Evolutionary conservation across 1,284 basidiomycete species (phyloP).

Genomic region (Moesziomyces parantarcticus): DNA sequence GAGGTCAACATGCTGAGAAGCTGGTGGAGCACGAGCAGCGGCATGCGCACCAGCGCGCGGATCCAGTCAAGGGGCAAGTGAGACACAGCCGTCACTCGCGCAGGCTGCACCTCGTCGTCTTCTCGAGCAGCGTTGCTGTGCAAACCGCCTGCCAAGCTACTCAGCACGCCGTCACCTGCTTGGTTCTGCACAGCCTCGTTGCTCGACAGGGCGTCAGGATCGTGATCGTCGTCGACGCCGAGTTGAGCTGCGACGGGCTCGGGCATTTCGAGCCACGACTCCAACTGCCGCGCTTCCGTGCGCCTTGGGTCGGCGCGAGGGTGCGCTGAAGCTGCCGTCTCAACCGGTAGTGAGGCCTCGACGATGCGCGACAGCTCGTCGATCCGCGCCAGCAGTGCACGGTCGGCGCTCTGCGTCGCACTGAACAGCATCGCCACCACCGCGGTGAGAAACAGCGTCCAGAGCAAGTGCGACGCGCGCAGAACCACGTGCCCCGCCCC

Average conservation of each 20-base stretch:
- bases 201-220: no score
- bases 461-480: slow-evolving; percentile 25
- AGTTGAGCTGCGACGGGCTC: no score
- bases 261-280: no score
- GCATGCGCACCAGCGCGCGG: slow-evolving; percentile 9
- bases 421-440: slow-evolving; percentile 33
- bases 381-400: slow-evolving; percentile 10
- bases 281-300: no score
- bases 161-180: no score
- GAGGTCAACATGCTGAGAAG: slow-evolving; percentile 7
- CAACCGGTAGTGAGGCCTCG: slow-evolving; percentile 3
- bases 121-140: not conserved
- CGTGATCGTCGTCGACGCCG: no score
- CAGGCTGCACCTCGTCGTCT: not conserved
- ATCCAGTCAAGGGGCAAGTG: slow-evolving; percentile 14
- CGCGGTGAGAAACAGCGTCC: slow-evolving; percentile 32
- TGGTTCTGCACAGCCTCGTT: no score
- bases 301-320: no score
- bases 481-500: slow-evolving; percentile 6
- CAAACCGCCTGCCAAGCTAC: no score
- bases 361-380: slow-evolving; percentile 32
- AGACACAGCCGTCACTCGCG: not conserved
- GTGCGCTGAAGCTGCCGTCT: no score
- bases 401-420: slow-evolving; percentile 29
- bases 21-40: slow-evolving; percentile 7